Base-by-base conservation (phyloP, 176 grass and related monocot genomes). In the Cenchrus fungigraminus region DNA sequence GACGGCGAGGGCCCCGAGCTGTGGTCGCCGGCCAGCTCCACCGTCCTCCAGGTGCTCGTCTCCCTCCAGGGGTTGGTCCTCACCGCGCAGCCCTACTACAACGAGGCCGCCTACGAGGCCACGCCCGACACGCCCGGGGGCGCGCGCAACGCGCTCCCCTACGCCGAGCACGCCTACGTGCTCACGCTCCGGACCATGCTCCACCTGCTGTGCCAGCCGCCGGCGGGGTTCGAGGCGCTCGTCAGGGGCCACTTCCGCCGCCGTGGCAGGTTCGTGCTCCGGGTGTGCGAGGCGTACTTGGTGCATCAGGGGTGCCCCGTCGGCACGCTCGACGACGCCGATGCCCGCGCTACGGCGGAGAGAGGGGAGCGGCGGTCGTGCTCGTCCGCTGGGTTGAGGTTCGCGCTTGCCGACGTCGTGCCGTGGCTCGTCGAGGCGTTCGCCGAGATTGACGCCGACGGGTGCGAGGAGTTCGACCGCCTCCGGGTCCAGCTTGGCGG, bases 81-180 rank as follows among this genome's bases (percentile, higher is more conserved):
- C 74, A 81, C 22, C 32, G 80, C 19, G 29, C 8, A 75, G 15
- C 73, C 73, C 3, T 75, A 56, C 51, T 75, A 75, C 64, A 87
- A 77, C 15, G 86, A 87, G 53, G 34, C 79, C 10, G 62, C 51
- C 12, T 77, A 82, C 16, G 70, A 49, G 32, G 11, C 5, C 2
- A n/a, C 22, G 3, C 25, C 61, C 14, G 71, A 71, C 15, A 82
- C 22, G 12, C 14, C 52, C 8, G 50, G 29, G 3, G 85, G 61
- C 0, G 20, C 55, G 6, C 73, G 65, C 43, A 82, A 69, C 32
- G 73, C 71, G 19, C 40, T 77, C 13, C 28, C 78, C 0, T 81
- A 81, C 51, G 66, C 63, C 15, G 78, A 82, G 85, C 58, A 87
- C n/a, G 40, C 49, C 1, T 82, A 47, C 37, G 14, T 87, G 52